phyloP scores from a whole-genome alignment of 768 basidiomycete genomes.

The Cystoderma amianthinum region DNA sequence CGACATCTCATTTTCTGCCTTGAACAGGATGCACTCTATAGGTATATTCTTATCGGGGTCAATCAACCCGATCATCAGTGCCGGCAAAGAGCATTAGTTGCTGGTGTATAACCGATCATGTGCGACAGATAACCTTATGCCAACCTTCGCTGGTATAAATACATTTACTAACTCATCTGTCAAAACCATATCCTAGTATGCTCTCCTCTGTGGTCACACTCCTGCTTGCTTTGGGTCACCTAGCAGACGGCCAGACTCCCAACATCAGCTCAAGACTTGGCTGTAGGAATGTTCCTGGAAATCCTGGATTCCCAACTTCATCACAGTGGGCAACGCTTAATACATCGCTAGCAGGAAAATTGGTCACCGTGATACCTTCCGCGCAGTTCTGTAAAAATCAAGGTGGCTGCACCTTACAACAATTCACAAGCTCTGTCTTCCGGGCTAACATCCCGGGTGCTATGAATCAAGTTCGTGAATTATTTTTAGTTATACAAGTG shows the following conservation, averaged over 20 bases:
- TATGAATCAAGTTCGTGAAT: constrained; percentile 10
- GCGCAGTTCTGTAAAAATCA: constrained; percentile 11
- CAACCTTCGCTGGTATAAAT: too few relatives aligned
- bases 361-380: constrained; percentile 13
- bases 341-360: constrained; percentile 12
- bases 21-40: too few relatives aligned
- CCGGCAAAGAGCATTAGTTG: too few relatives aligned
- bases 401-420: constrained; percentile 5
- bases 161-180: too few relatives aligned
- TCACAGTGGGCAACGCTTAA: constrained; percentile 13
- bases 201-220: too few relatives aligned
- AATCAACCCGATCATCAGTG: too few relatives aligned
- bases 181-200: too few relatives aligned
- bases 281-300: constrained; percentile 16
- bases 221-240: neutral
- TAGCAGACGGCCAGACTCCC: neutral
- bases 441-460: constrained; percentile 12
- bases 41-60: too few relatives aligned
- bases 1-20: too few relatives aligned
- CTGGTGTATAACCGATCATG: too few relatives aligned
- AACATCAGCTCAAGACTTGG: constrained; percentile 12
- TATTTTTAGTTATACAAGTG: neutral
- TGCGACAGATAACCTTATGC: too few relatives aligned
- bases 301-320: constrained; percentile 11
- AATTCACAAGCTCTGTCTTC: constrained; percentile 10